Evolutionary conservation across 148 eudicot genomes (phyloP).

Genomic region (Polygonum aviculare): DNA sequence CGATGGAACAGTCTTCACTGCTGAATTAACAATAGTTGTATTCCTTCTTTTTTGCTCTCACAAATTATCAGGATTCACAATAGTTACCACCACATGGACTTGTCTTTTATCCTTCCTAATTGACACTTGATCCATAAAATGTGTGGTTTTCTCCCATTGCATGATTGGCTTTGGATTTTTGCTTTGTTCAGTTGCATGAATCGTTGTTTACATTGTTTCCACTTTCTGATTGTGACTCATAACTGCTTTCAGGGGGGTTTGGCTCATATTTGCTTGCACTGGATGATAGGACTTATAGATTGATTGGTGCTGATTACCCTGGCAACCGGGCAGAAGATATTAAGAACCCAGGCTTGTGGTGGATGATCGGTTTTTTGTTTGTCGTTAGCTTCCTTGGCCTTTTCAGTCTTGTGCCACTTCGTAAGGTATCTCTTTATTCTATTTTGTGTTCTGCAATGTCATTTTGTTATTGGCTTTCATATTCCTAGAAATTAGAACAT

Average conservation of each 20-base stretch:
- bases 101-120: not conserved
- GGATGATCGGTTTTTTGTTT: constrained; percentile 90
- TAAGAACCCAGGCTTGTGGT: constrained; percentile 72
- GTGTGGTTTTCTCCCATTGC: not conserved
- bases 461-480: not conserved
- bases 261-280: constrained; percentile 88
- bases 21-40: not conserved
- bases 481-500: not conserved
- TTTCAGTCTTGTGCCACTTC: constrained; percentile 89
- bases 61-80: not conserved
- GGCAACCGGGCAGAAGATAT: constrained; percentile 89
- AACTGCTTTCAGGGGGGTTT: constrained; percentile 59
- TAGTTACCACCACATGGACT: not conserved
- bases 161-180: not conserved
- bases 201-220: not conserved
- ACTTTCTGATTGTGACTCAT: not conserved
- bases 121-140: not conserved
- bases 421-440: constrained; percentile 47
- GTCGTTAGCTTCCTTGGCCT: constrained; percentile 92
- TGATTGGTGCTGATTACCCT: constrained; percentile 78
- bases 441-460: not conserved
- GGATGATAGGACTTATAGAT: constrained; percentile 81
- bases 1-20: not conserved
- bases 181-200: not conserved
- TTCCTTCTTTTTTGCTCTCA: not conserved